Base-by-base conservation (phyloP, 2,329 filamentous ascomycete species). In the Elsinoe necatrix region DNA sequence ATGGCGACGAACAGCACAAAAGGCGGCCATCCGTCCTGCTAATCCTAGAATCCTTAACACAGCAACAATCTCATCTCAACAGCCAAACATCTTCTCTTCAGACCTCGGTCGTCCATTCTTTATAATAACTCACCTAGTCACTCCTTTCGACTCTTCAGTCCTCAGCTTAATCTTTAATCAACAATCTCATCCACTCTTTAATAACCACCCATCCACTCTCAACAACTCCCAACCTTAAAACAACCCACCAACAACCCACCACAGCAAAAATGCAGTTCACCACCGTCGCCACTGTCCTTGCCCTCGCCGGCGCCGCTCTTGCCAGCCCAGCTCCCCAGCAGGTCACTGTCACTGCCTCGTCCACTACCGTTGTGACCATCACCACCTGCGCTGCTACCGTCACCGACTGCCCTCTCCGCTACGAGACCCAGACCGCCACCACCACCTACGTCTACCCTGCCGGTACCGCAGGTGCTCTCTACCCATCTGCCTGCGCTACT, bases 21-120 rank as follows among this genome's bases (percentile, higher is more conserved):
- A 54, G 34, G 45, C 56, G 45, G 29, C 47, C 37, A 37, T 45
- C 39, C 50, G 41, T 37, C 56, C 48, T 35, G 25, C 50, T 58
- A 25, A 37, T 55, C 42, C 47, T 11, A 41, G 21, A 55, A 34
- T 51, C 52, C 42, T 57, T 45, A 50, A 55, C 39, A 42, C 58
- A 42, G 29, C 54, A 41, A 57, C 58, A 57, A 54, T 41, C 42
- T 55, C 41, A 45, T 55, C 50, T 55, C 57, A 54, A 37, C 57
- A 57, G 47, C 43, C 47, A 45, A 56, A 31, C 35, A 50, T 52
- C 54, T 58, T 39, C 41, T 23, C 27, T 58, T 56, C 57, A 61
- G 64, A 66, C 64, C 64, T 64, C 63, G 63, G 64, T 66, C 64
- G 61, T 64, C 60, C 65, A 63, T 62, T 66, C 64, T 63, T 63